phyloP scores from a whole-genome alignment of 352 stramenopile genomes.

The Achlya hypogyna region DNA sequence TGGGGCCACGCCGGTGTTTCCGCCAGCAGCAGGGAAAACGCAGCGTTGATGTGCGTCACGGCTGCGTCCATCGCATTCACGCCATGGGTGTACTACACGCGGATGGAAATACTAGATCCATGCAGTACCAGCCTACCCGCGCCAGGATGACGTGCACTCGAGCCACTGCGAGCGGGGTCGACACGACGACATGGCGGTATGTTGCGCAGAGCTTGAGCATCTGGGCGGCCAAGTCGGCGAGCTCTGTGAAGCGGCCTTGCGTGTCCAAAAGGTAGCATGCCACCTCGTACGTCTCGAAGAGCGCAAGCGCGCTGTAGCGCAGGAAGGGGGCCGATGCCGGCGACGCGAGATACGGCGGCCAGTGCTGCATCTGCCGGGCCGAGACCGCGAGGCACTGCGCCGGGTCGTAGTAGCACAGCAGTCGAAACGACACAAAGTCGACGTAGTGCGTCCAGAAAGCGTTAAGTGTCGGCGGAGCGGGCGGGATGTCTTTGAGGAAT shows the following conservation, averaged over 20 bases:
- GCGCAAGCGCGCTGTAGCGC: neutral
- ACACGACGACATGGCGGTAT: neutral
- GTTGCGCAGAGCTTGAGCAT: neutral
- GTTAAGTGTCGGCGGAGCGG: too few relatives aligned
- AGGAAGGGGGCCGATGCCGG: neutral
- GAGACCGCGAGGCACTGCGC: neutral
- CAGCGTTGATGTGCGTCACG: slow-evolving; percentile 4
- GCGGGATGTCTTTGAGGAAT: neutral
- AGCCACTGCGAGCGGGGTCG: neutral
- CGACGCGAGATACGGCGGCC: neutral
- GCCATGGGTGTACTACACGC: neutral
- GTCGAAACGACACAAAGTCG: neutral
- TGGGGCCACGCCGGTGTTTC: slow-evolving; percentile 1
- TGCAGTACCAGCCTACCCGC: neutral
- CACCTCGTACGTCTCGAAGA: neutral
- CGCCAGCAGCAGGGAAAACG: neutral
- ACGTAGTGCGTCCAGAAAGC: neutral
- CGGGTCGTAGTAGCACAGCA: slow-evolving; percentile 8
- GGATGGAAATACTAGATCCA: neutral
- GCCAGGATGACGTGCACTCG: neutral
- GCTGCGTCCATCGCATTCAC: neutral
- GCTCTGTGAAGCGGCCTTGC: neutral
- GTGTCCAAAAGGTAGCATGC: neutral
- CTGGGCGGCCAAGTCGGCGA: neutral
- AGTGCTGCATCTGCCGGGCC: neutral